These are phyloP conservation scores for Boechera divaricarpa DNA, from an alignment of 345 rosid genomes.

Conservation along the genomic window DNA sequence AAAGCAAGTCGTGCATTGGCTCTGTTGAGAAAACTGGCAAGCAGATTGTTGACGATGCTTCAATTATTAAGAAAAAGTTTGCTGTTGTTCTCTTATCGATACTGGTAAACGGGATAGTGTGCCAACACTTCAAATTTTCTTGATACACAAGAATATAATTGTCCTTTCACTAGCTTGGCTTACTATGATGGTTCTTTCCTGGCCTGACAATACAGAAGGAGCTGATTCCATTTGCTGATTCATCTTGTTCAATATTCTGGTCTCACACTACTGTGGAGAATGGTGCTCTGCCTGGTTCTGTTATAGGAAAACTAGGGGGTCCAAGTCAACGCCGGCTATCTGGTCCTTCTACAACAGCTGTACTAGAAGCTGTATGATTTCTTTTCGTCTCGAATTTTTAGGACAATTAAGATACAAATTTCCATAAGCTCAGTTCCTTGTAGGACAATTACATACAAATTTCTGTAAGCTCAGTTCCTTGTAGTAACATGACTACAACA, in stretches of 20 bases:
- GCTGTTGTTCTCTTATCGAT: slow-evolving; percentile 49
- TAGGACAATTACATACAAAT: background rate
- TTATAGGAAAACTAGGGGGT: slow-evolving; percentile 91
- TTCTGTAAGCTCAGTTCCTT: background rate
- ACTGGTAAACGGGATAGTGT: slow-evolving; percentile 58
- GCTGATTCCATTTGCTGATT: slow-evolving; percentile 65
- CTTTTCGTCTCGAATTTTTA: slow-evolving; percentile 17
- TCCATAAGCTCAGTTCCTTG: background rate
- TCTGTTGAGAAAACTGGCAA: slow-evolving; percentile 46
- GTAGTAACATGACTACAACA: background rate
- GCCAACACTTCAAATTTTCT: slow-evolving; percentile 20
- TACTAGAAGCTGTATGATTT: slow-evolving; percentile 77
- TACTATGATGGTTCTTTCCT: slow-evolving; percentile 25
- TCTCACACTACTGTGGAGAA: slow-evolving; percentile 51
- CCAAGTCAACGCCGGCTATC: slow-evolving; percentile 96
- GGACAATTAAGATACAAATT: background rate
- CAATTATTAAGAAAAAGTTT: slow-evolving; percentile 51
- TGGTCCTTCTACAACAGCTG: slow-evolving; percentile 62
- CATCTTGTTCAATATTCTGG: slow-evolving; percentile 72
- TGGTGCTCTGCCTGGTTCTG: slow-evolving; percentile 66
- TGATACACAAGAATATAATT: slow-evolving; percentile 10
- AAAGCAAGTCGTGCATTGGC: slow-evolving; percentile 38
- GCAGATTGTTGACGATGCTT: slow-evolving; percentile 46
- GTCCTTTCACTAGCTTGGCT: slow-evolving; percentile 12
- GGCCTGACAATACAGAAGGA: slow-evolving; percentile 60